Conservation (phyloP, 2,329 filamentous ascomycete species). For the Nothophaeocryptopus gaeumannii region DNA sequence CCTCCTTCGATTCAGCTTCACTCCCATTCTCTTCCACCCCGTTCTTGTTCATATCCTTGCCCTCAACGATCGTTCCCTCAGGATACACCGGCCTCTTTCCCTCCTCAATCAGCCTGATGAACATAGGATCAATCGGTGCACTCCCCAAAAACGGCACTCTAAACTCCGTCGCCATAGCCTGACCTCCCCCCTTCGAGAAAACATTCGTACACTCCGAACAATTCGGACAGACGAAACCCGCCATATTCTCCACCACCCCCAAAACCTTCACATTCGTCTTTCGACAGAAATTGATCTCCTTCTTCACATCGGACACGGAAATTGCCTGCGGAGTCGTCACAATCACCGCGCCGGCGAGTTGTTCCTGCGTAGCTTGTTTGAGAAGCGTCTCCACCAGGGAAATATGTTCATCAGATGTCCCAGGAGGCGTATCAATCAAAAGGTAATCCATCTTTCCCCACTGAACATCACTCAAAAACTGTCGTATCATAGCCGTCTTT, state of each 20-base stretch:
- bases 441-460: conserved; percentile 90
- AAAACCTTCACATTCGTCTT: conserved; percentile 78
- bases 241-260: conserved; percentile 97
- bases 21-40: conserved; percentile 25
- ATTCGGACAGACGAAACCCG: conserved; percentile 76
- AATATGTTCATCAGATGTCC: conserved; percentile 96
- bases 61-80: conserved; percentile 61
- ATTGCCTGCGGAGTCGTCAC: conserved; percentile 97
- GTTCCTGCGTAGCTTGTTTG: conserved; percentile 50
- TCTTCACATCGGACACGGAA: conserved; percentile 87
- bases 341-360: conserved; percentile 82
- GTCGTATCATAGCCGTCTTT: conserved; percentile 97
- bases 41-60: conserved; percentile 45
- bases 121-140: conserved; percentile 89
- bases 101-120: conserved; percentile 82
- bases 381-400: conserved; percentile 73
- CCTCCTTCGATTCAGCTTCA: conserved; percentile 22
- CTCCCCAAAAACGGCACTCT: conserved; percentile 77
- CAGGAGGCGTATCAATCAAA: conserved; percentile 91
- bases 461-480: conserved; percentile 87
- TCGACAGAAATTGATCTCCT: conserved; percentile 88
- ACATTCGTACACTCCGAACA: conserved; percentile 84
- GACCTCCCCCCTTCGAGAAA: conserved; percentile 86
- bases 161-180: conserved; percentile 85
- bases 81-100: conserved; percentile 65